Base-by-base conservation (phyloP, 192 early-diverging fungal species). In the Oehlia diaphana region DNA sequence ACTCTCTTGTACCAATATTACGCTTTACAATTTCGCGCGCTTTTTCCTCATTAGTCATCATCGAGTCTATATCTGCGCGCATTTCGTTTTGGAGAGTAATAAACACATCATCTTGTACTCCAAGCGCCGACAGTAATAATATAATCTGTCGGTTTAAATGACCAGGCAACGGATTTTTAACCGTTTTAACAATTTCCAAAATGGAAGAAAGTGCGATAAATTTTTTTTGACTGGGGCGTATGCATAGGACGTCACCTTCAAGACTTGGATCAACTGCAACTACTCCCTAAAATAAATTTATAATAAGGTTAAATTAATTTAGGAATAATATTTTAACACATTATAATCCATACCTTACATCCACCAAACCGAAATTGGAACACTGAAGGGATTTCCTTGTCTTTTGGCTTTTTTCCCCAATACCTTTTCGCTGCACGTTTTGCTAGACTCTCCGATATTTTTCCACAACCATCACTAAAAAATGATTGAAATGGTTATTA, bases 391-490 rank as follows among this genome's bases (percentile, higher is more conserved):
- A 64, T 61, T 42, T 74, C 80, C 7, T 88, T 81, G n/a, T 85
- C 84, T 9, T 76, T 75, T 12, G 68, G 66, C 4, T 82, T 79
- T 39, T 89, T 83, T 7, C 83, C 81, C 63, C 37, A 66, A 67
- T 77, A 77, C 12, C 19, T 7, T 67, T 77, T 77, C n/a, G 49
- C 39, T 33, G 42, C 76, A 13, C 23, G 64, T 6, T 80, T 42
- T 19, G 92, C 89, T 26, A 95, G 72, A 4, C 53, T 72, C 2
- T 62, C 68, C 0, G 91, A 91, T 33, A 95, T 87, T 10, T 83
- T 84, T 19, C 94, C 94, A 33, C 93, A 89, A 8, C 94, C 94
- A 80, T 95, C 94, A 58, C 91, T 92, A 74, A 94, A 42, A 94
- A 69, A 37, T 33, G n/a, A 69, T 58, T 4, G 16, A 16, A 7